Conservation (phyloP, 257 asterid species). For the Parsonsia alboflavescens region DNA sequence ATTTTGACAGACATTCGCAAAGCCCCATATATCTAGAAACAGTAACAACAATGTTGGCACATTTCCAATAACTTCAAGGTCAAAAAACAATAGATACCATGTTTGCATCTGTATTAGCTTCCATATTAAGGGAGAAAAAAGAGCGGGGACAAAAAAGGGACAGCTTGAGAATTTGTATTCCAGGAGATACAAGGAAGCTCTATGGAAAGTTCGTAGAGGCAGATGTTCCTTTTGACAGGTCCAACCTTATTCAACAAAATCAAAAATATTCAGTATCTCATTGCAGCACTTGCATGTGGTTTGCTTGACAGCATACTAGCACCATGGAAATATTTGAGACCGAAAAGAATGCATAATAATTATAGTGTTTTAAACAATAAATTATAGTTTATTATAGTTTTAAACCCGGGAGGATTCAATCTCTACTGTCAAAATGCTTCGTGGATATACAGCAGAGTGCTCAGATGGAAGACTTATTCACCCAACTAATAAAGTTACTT, state of each 20-base stretch:
- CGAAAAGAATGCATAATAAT: background rate
- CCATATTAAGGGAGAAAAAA: constrained; percentile 8
- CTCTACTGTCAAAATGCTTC: background rate
- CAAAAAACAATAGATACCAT: constrained; percentile 14
- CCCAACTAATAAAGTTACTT: background rate
- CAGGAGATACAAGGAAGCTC: background rate
- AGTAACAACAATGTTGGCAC: constrained; percentile 20
- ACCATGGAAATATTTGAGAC: background rate
- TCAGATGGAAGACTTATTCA: background rate
- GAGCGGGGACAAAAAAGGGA: too few relatives aligned
- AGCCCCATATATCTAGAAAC: constrained; percentile 74
- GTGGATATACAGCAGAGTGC: background rate
- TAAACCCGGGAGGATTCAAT: background rate
- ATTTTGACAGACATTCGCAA: constrained; percentile 91
- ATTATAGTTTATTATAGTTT: background rate
- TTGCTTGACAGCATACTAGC: background rate
- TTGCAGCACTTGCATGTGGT: background rate
- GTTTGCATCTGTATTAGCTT: constrained; percentile 10
- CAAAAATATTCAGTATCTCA: background rate
- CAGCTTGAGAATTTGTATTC: background rate
- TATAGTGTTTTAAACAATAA: background rate
- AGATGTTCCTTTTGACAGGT: background rate
- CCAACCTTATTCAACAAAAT: background rate
- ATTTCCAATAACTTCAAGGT: constrained; percentile 25
- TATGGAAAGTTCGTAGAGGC: background rate